Evolutionary conservation across 1,284 basidiomycete genomes (phyloP), one percentile per base, ranked within the genome.

Genomic region (Leccinum fallax): DNA sequence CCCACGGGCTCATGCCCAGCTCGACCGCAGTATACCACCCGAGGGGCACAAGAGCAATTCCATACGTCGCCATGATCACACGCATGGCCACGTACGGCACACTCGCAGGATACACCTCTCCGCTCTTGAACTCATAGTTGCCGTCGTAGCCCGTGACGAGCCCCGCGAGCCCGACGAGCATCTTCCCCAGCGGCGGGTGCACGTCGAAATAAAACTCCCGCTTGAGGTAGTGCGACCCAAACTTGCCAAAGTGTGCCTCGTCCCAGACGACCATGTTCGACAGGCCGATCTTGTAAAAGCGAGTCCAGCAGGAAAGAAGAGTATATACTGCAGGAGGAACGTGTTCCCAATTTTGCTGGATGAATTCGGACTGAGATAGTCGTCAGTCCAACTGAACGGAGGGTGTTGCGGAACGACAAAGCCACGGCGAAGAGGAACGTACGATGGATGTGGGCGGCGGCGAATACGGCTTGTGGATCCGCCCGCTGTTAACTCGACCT

Each of bases 161-260:
- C 24, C 97, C 97, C 2, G 91, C 94, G 19, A 99, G 83, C 5
- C 95, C 97, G 59, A 99, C 97, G 60, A 99, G 85, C 95, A 99
- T 98, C 82, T 99, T 99, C 24, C 97, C 97, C 38, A 99, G 84
- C 1, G 97, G 97, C 2, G 97, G 97, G 74, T 99, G 97, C n/a
- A 97, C 95, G 73, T 95, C 93, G 74, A 95, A 95, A 80, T 97
- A 97, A 81, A 97, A 97, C 73, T 94, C 92, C 71, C 94, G 92
- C 75, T 96, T 95, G 74, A 99, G 83, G 77, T 99, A 99, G 78
- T 97, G 92, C 28, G 94, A 94, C 60, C 94, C 95, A 77, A 97
- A 97, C 78, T 97, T 97, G 69, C 95, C 95, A 77, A 97, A 97
- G 77, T 97, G 95, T n/a, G 95, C 95, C 81, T 98, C 97, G 77